These are phyloP conservation scores for Panicum hallii DNA, from an alignment of 202 grass and related monocot genomes.

Conservation along the genomic window DNA sequence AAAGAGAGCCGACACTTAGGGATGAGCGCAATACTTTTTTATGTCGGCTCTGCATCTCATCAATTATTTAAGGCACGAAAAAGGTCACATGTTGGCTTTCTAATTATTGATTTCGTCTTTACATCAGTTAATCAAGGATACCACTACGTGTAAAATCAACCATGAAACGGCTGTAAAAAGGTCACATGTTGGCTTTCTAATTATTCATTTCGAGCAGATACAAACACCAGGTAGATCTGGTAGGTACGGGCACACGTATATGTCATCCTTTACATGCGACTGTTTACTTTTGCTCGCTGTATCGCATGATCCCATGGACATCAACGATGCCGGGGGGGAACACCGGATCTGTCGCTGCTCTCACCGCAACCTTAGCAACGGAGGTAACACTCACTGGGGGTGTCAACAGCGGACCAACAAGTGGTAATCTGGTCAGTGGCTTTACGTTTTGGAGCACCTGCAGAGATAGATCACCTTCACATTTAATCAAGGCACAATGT, in stretches of 20 bases:
- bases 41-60: too few relatives aligned
- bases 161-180: background rate
- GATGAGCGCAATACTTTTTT: too few relatives aligned
- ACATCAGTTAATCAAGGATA: constrained; percentile 19
- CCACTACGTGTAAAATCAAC: background rate
- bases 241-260: constrained; percentile 5
- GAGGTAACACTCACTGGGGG: constrained; percentile 79
- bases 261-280: background rate
- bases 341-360: constrained; percentile 82
- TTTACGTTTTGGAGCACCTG: constrained; percentile 78
- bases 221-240: background rate
- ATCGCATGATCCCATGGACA: constrained; percentile 83
- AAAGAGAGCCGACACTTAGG: too few relatives aligned
- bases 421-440: constrained; percentile 66
- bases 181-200: background rate
- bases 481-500: background rate
- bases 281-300: constrained; percentile 70
- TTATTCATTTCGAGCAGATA: constrained; percentile 34
- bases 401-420: constrained; percentile 74
- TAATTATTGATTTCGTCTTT: background rate
- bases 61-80: too few relatives aligned
- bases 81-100: too few relatives aligned
- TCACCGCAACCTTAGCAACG: constrained; percentile 76
- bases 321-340: constrained; percentile 93
- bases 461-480: constrained; percentile 20